phyloP scores from a whole-genome alignment of 139 green algal species.

The Chlorella ohadii region DNA sequence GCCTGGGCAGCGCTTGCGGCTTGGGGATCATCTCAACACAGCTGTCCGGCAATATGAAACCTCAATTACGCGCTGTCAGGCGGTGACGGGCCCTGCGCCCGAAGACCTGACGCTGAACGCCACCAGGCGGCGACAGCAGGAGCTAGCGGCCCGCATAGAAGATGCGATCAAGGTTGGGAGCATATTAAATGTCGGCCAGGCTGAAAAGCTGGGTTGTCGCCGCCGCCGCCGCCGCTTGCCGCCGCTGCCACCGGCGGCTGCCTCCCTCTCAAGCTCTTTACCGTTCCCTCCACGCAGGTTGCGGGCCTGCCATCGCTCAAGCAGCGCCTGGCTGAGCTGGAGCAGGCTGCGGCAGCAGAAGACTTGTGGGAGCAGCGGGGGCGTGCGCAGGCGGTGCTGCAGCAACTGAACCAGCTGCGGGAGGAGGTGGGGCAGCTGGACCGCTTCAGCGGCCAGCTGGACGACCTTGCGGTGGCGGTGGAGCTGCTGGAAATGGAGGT shows the following conservation, averaged over 20 bases:
- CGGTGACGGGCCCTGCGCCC: not conserved
- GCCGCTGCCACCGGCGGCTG: too few species aligned
- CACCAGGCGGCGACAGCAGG: constrained; percentile 11
- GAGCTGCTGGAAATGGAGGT: constrained; percentile 72
- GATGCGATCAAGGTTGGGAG: constrained; percentile 30
- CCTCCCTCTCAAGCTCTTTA: too few species aligned
- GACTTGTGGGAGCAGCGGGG: constrained; percentile 78
- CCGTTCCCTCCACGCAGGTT: constrained; percentile 20
- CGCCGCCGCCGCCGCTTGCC: not conserved
- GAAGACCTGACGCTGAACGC: constrained; percentile 25
- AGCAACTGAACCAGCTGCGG: constrained; percentile 12
- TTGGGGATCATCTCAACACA: not conserved
- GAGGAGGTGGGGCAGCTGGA: constrained; percentile 29
- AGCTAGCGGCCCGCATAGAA: constrained; percentile 8
- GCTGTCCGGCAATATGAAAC: not conserved
- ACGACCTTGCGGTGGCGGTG: constrained; percentile 54
- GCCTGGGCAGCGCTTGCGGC: too few species aligned
- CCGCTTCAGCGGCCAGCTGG: constrained; percentile 46
- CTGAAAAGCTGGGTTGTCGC: not conserved
- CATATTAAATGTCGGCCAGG: not conserved
- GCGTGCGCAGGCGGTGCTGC: constrained; percentile 63
- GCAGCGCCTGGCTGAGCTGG: constrained; percentile 50
- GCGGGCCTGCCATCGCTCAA: constrained; percentile 48
- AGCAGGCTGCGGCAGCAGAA: constrained; percentile 45
- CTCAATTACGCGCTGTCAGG: not conserved